Percentiles rank a stretch among this genome's conserved stretches.
Conservation (phyloP, 331 rosid species). For the Arachis monticola region DNA sequence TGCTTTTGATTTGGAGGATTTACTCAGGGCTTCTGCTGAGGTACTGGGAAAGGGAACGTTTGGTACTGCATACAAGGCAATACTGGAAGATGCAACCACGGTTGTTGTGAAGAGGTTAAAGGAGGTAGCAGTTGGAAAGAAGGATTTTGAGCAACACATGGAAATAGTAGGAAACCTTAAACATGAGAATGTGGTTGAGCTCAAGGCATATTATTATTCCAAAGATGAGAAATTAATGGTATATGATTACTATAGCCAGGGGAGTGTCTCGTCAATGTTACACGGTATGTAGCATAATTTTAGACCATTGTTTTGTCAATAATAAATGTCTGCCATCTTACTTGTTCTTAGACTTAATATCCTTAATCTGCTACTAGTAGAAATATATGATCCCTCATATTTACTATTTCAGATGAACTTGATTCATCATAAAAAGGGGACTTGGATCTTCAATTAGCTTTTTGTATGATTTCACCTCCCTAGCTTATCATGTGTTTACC, state of each 20-base stretch:
- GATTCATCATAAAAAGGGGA: slow-evolving; percentile 5
- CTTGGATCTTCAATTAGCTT: slow-evolving; percentile 10
- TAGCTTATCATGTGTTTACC: background rate
- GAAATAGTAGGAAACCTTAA: slow-evolving; percentile 79
- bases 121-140: slow-evolving; percentile 82
- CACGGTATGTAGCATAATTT: slow-evolving; percentile 66
- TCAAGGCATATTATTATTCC: slow-evolving; percentile 90
- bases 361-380: no score
- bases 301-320: background rate
- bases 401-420: background rate
- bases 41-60: slow-evolving; percentile 90
- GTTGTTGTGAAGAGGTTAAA: slow-evolving; percentile 95
- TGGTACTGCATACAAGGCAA: slow-evolving; percentile 86
- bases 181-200: slow-evolving; percentile 85
- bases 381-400: no score
- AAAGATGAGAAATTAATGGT: slow-evolving; percentile 93
- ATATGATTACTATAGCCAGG: slow-evolving; percentile 66
- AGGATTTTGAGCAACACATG: slow-evolving; percentile 93
- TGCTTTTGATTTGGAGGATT: slow-evolving; percentile 91
- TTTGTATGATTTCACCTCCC: slow-evolving; percentile 1
- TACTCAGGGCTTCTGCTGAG: slow-evolving; percentile 95
- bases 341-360: no score
- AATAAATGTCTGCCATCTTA: no score
- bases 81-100: slow-evolving; percentile 77
- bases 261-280: slow-evolving; percentile 78